phyloP scores from a whole-genome alignment of 805 yeast species.

The Schizosaccharomyces cryophilus region DNA sequence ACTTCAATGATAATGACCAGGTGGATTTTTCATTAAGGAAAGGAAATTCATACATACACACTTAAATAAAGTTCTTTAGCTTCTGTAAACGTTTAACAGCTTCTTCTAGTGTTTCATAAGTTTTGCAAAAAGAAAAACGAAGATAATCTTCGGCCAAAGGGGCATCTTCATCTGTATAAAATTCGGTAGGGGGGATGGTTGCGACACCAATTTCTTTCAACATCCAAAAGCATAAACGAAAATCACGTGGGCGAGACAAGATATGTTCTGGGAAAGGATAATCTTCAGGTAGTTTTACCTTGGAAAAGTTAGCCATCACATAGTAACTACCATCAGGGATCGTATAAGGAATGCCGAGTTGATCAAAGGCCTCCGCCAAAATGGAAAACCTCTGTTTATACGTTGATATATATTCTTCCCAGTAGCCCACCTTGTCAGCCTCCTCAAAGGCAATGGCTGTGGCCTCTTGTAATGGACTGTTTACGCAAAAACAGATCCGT shows the following conservation, averaged over 20 bases:
- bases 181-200: conserved; percentile 94
- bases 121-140: conserved; percentile 92
- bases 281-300: conserved; percentile 52
- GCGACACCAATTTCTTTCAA: conserved; percentile 84
- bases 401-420: conserved; percentile 37
- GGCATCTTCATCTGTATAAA: conserved; percentile 46
- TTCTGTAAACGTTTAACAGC: conserved; percentile 56
- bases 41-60: neutral
- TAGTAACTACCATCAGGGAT: conserved; percentile 85
- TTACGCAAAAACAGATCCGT: conserved; percentile 73
- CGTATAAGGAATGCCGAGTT: conserved; percentile 71
- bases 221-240: conserved; percentile 75
- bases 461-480: conserved; percentile 83
- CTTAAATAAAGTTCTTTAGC: conserved; percentile 34
- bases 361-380: conserved; percentile 59
- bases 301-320: conserved; percentile 64
- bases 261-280: conserved; percentile 52
- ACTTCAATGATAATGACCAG: no score
- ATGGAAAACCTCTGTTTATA: conserved; percentile 51
- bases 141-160: conserved; percentile 58
- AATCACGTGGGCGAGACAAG: conserved; percentile 50
- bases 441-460: conserved; percentile 48
- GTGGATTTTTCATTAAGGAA: neutral
- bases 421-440: conserved; percentile 39
- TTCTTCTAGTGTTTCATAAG: conserved; percentile 49